These are phyloP conservation scores for Chaetoscypha palmicola DNA, from an alignment of 2,329 filamentous ascomycete genomes.

Conservation along the genomic window DNA sequence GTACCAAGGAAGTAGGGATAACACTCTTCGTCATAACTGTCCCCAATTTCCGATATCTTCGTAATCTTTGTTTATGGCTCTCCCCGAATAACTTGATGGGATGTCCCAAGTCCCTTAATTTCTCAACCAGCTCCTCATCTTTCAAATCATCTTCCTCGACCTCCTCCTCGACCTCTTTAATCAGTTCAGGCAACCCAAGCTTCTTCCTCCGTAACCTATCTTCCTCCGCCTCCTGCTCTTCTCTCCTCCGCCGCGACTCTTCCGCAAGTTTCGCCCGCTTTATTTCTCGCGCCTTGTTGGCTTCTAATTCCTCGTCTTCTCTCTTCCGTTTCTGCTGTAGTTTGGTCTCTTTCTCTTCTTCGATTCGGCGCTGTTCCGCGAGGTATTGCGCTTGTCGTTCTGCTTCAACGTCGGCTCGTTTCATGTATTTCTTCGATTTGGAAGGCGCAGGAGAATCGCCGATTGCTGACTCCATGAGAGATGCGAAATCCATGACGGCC, in stretches of 20 bases:
- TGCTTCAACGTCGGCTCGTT: slow-evolving; percentile 79
- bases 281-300: slow-evolving; percentile 65
- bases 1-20: slow-evolving; percentile 76
- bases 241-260: slow-evolving; percentile 61
- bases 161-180: slow-evolving; percentile 43
- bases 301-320: slow-evolving; percentile 75
- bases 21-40: slow-evolving; percentile 64
- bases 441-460: slow-evolving; percentile 18
- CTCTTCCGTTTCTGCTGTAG: slow-evolving; percentile 75
- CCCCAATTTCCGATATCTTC: slow-evolving; percentile 61
- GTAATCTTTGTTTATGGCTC: slow-evolving; percentile 59
- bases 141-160: slow-evolving; percentile 53
- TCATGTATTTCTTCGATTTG: slow-evolving; percentile 67
- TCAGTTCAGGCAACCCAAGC: slow-evolving; percentile 71
- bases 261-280: slow-evolving; percentile 77
- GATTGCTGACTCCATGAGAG: slow-evolving; percentile 89
- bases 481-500: slow-evolving; percentile 98
- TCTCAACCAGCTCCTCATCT: slow-evolving; percentile 61
- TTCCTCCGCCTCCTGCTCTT: slow-evolving; percentile 66
- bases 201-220: slow-evolving; percentile 67
- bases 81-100: slow-evolving; percentile 78
- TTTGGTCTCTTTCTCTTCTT: slow-evolving; percentile 63
- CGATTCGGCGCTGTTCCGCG: slow-evolving; percentile 70
- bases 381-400: slow-evolving; percentile 73
- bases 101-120: slow-evolving; percentile 65